Evolutionary conservation across 495 filamentous ascomycete genomes (phyloP), one percentile per base, ranked within the genome.

Genomic region (Acidomyces sp.): DNA sequence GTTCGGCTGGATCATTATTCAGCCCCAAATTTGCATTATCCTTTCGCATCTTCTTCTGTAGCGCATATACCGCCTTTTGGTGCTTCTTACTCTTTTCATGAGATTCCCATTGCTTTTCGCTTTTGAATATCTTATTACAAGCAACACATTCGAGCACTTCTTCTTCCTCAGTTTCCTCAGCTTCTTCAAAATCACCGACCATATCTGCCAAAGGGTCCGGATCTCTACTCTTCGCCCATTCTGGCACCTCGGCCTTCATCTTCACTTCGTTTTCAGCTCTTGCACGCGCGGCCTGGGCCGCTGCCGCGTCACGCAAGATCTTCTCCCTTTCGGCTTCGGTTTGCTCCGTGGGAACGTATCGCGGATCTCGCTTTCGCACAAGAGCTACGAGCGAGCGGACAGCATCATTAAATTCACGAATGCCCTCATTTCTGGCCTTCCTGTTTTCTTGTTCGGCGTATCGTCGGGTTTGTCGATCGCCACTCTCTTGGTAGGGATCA

Each of bases 11-110:
- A 34, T 12, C 9, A 6, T 9, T 49, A 41, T 72, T 62, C 6
- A 88, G 57, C 37, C 75, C 62, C 4, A 85, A 55, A 22, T 58
- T 58, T 33, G 66, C 62, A 53, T 87, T 75, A 43, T 99, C 77
- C 48, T 75, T 71, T 48, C 65, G 70, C 88, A 99, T 95, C 58
- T 88, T 77, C 52, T 75, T 67, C 51, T 71, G 74, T 25, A 99
- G 58, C 46, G 84, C 72, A 45, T 84, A 75, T 4, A 93, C 70
- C 3, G 82, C 80, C 55, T 92, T 94, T 31, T 75, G 53, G 54
- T 99, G 90, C 56, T 95, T 96, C 55, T 93, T 96, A 64, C 86
- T 94, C 60, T 78, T 82, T 62, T 96, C 88, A 53, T 99, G 90
- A n/a, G 81, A 75, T 55, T 87, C 76, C 45, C 77, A 88, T 51